Evolutionary conservation across 129 eudicot species (phyloP), one percentile per base, ranked within the genome.

Genomic region (Ambrosia artemisiifolia): DNA sequence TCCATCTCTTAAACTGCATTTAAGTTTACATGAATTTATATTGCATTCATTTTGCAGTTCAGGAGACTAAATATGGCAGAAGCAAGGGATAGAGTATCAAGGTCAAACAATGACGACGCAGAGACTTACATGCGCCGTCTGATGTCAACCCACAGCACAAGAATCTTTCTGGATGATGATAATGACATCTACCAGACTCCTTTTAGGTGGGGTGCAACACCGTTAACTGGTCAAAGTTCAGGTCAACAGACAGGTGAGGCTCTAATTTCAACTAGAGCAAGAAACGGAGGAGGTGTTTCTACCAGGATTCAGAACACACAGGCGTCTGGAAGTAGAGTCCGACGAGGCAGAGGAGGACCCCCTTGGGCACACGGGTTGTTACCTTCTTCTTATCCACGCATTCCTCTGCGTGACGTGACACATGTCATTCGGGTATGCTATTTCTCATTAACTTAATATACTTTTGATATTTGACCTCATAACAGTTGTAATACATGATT

Each of bases 311-410:
- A 84, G 48, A 73, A 80, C 9, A 81, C 83, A 28, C 71, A 75
- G 46, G 54, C n/a, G n/a, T n/a, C 68, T 16, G 65, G 67, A 34
- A 46, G 70, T 14, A 67, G 73, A 69, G 17, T 55, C 66, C 73
- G 70, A 7, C 75, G 84, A 54, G 73, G 71, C 24, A 70, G 79
- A 63, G 72, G 78, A 16, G 73, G 80, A 16, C 76, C 79, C 20
- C 0, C 67, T 16, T 69, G 76, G 10, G 11, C 49, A 3, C 48
- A 47, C 7, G 70, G 86, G 16, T 53, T 71, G 35, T 68, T 91
- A 69, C 93, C 96, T 43, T 59, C 81, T 76, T 91, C 93, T 96
- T 91, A 88, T 44, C 96, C 88, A 0, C 81, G 97, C n/a, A 84
- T 70, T 18, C 89, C 97, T 48, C 90, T 91, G 10, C 79, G 70